phyloP scores from a whole-genome alignment of 1,284 basidiomycete genomes.

The Ustilago xerochloae region DNA sequence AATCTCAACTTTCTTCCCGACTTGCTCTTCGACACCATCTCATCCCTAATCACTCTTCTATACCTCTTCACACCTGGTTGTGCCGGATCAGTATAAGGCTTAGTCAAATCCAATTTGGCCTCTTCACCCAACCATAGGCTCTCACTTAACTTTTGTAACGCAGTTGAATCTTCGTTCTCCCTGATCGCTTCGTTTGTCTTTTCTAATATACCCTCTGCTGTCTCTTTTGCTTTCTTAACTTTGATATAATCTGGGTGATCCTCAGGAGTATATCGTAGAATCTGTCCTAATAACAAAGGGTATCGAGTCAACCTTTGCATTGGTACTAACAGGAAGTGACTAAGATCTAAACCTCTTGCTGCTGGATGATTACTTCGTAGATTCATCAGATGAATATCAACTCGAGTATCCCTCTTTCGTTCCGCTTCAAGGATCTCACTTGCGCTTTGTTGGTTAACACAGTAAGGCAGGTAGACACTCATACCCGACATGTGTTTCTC shows the following conservation, averaged over 20 bases:
- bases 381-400: slow-evolving; percentile 79
- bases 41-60: slow-evolving; percentile 82
- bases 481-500: slow-evolving; percentile 80
- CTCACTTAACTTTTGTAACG: slow-evolving; percentile 78
- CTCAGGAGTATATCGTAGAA: slow-evolving; percentile 90
- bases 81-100: slow-evolving; percentile 83
- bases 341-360: slow-evolving; percentile 85
- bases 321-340: slow-evolving; percentile 87
- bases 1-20: slow-evolving; percentile 79
- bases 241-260: slow-evolving; percentile 80
- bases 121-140: slow-evolving; percentile 77
- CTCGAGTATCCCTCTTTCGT: slow-evolving; percentile 76
- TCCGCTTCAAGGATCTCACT: slow-evolving; percentile 82
- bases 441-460: slow-evolving; percentile 85
- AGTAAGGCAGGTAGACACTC: slow-evolving; percentile 86
- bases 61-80: slow-evolving; percentile 20
- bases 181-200: slow-evolving; percentile 90
- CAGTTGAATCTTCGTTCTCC: slow-evolving; percentile 81
- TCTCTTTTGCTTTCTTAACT: slow-evolving; percentile 75
- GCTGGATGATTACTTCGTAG: slow-evolving; percentile 79
- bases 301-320: slow-evolving; percentile 97
- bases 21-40: slow-evolving; percentile 81
- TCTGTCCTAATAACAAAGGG: slow-evolving; percentile 89
- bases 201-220: slow-evolving; percentile 79
- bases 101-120: slow-evolving; percentile 77